Evolutionary conservation across 2,329 filamentous ascomycete genomes (phyloP).

Genomic region (Colletotrichum horii): DNA sequence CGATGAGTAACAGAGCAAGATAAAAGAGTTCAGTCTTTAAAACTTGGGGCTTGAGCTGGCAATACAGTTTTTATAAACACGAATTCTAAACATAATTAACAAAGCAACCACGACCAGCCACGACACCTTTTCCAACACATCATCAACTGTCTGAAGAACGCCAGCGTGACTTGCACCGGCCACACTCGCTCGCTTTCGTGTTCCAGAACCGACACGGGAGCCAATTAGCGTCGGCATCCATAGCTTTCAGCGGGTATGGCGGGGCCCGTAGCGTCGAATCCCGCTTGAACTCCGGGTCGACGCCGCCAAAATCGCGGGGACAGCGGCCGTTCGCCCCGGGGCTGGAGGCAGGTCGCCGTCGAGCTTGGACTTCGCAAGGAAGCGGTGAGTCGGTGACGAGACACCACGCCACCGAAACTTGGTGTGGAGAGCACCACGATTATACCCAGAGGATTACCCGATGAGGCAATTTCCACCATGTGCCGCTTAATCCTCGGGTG

Average conservation of each 20-base stretch:
- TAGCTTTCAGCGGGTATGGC: background rate
- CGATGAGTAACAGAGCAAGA: background rate
- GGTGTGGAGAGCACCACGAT: background rate
- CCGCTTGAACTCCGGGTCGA: conserved; percentile 20
- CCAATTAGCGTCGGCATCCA: background rate
- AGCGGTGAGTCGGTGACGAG: background rate
- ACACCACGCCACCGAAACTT: background rate
- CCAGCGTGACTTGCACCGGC: conserved; percentile 5
- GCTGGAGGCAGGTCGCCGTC: background rate
- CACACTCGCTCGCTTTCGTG: conserved; percentile 13
- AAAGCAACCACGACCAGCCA: background rate
- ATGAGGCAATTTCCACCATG: rapidly evolving
- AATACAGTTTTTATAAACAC: background rate
- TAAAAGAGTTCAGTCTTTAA: background rate
- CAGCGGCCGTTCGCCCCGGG: background rate
- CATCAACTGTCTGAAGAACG: background rate
- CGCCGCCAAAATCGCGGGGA: conserved; percentile 9
- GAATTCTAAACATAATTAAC: background rate
- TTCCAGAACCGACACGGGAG: background rate
- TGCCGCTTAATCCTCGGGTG: background rate
- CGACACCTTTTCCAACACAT: background rate
- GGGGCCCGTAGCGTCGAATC: background rate
- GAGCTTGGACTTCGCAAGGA: background rate
- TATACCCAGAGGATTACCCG: background rate
- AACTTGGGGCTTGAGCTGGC: background rate